Conservation (phyloP, 768 basidiomycete species). For the Dentipellis sp. region DNA sequence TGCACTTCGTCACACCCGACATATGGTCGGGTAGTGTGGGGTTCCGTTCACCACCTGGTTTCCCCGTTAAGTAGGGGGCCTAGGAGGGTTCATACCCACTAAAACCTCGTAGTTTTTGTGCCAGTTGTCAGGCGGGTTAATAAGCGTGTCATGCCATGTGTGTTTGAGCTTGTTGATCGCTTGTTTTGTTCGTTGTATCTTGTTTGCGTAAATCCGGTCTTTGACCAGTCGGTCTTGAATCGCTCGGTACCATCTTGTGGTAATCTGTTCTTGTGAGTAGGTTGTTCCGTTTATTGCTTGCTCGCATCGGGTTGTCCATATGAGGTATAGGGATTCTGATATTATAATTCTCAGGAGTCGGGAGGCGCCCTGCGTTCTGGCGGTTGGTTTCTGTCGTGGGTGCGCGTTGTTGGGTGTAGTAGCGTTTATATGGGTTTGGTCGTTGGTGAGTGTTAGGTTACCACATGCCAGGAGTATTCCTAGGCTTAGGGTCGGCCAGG, state of each 20-base stretch:
- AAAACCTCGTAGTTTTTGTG: neutral
- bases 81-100: conserved; percentile 1
- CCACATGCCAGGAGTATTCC: neutral
- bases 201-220: neutral
- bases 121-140: neutral
- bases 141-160: neutral
- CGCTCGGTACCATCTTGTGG: neutral
- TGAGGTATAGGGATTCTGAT: conserved; percentile 1
- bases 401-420: neutral
- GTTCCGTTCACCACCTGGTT: neutral
- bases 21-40: conserved; percentile 1
- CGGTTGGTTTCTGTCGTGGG: neutral
- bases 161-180: neutral
- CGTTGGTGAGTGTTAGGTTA: neutral
- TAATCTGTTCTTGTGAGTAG: neutral
- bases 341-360: conserved; percentile 1
- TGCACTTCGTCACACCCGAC: neutral
- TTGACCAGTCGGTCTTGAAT: neutral
- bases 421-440: neutral
- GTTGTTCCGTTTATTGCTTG: neutral
- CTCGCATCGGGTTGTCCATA: conserved; percentile 1
- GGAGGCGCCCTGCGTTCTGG: neutral
- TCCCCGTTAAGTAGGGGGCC: neutral
- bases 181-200: neutral
- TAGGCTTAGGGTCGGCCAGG: neutral